Evolutionary conservation across 345 rosid species (phyloP), one percentile per base, ranked within the genome.

Genomic region (Murraya koenigii): DNA sequence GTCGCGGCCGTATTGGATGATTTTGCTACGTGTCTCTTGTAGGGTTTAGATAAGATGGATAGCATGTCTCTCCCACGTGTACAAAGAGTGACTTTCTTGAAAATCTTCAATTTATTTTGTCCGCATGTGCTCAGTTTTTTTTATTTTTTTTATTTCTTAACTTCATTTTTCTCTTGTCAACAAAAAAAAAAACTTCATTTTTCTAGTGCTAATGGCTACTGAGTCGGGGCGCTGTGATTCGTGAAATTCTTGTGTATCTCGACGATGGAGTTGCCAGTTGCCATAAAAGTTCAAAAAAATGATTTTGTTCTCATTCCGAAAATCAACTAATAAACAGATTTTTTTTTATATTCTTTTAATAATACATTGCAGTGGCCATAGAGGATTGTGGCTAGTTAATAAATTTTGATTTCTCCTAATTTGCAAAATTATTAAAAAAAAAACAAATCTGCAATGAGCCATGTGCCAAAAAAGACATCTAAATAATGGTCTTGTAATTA

Each of bases 61-160:
- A 56, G 74, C 74, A 62, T 26, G 58, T 70, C 14, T 33, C 59
- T 69, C 80, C 86, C 85, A 86, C 83, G 83, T 81, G 86, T 58
- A 36, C 71, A 19, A 23, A 2, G 32, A 49, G 80, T 65, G 59
- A 10, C 22, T 35, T 38, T 41, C 17, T 6, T 19, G 19, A 52
- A 49, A 52, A 52, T 14, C 20, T 17, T 17, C 56, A 52, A 52
- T 17, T 52, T 52, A 15, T 52, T 32, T 71, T 32, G 52, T 62
- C 30, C 15, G 52, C 6, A 62, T 33, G 38, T 38, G 28, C 63
- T 56, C 69, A 11, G 80, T 55, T 66, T 55, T 54, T 9, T 54
- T 8, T 32, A n/a, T n/a, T 69, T 59, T 59, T 44, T 44, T 44
- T 44, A 14, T 0, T 5, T 2, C 33, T 33, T 44, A 13, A 13